Conservation (phyloP, 768 basidiomycete genomes). For the Xerocomus spinulosus region DNA sequence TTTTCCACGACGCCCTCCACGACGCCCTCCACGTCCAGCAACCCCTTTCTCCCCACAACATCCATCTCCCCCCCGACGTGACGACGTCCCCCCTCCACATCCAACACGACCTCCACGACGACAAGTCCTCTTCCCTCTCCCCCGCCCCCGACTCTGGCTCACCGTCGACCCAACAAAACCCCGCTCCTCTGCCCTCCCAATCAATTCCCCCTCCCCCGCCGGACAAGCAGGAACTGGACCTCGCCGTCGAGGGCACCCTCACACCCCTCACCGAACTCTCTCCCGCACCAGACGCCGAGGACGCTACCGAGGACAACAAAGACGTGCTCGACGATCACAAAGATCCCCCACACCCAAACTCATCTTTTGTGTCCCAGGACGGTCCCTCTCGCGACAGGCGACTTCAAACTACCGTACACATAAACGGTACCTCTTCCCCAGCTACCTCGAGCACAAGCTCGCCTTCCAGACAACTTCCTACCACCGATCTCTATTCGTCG, state of each 20-base stretch:
- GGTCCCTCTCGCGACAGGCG: conserved; percentile 18
- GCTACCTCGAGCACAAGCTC: conserved; percentile 15
- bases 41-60: conserved; percentile 16
- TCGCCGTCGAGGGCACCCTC: conserved; percentile 42
- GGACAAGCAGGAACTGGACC: conserved; percentile 33
- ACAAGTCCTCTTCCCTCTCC: conserved; percentile 55
- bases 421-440: conserved; percentile 24
- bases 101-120: conserved; percentile 25
- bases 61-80: conserved; percentile 7
- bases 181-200: conserved; percentile 18
- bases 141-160: conserved; percentile 48
- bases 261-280: conserved; percentile 78
- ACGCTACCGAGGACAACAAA: conserved; percentile 27
- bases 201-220: conserved; percentile 12
- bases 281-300: conserved; percentile 57
- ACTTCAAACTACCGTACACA: conserved; percentile 9
- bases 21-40: conserved; percentile 16
- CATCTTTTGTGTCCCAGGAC: conserved; percentile 15
- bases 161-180: conserved; percentile 26
- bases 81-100: conserved; percentile 11
- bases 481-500: conserved; percentile 17
- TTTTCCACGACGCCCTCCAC: conserved; percentile 27
- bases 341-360: conserved; percentile 7
- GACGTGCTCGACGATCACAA: conserved; percentile 36
- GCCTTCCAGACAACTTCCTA: conserved; percentile 21